phyloP scores from a whole-genome alignment of 768 basidiomycete species.

The Amanita thiersii region DNA sequence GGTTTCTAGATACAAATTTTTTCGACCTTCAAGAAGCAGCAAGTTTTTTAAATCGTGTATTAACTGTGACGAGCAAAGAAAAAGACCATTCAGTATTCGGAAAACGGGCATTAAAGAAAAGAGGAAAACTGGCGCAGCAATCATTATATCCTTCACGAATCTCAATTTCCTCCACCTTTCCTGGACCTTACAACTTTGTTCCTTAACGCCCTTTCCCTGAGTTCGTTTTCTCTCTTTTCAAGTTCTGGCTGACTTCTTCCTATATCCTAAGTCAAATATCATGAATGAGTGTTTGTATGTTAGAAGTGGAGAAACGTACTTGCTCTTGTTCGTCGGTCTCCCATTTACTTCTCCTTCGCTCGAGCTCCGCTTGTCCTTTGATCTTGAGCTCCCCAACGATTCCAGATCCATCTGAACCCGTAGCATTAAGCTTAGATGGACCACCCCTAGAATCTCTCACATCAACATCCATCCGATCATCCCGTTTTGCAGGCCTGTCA shows the following conservation, averaged over 20 bases:
- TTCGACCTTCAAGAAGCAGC: too few species aligned
- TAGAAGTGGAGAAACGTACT: constrained; percentile 9
- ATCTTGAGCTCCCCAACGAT: constrained; percentile 55
- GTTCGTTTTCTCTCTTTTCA: constrained; percentile 64
- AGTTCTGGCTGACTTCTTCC: constrained; percentile 35
- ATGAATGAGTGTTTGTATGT: constrained; percentile 1
- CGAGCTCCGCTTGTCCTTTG: constrained; percentile 59
- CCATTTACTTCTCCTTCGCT: constrained; percentile 48
- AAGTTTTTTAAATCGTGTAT: too few species aligned
- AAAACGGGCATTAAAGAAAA: background rate
- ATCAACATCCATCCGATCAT: constrained; percentile 7
- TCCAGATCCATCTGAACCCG: constrained; percentile 12
- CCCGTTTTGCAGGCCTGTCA: background rate
- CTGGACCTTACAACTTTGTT: constrained; percentile 75
- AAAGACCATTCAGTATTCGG: constrained; percentile 5
- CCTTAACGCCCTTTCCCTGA: constrained; percentile 74
- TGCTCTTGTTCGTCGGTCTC: constrained; percentile 28
- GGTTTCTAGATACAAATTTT: too few species aligned
- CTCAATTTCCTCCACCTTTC: constrained; percentile 27
- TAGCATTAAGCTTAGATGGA: constrained; percentile 22
- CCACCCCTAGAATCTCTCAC: constrained; percentile 20
- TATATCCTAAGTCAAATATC: constrained; percentile 13
- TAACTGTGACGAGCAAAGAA: too few species aligned
- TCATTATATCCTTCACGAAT: background rate
- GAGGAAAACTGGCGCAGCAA: background rate